Evolutionary conservation across 345 rosid species (phyloP).

Genomic region (Eucalyptus dawsonii): DNA sequence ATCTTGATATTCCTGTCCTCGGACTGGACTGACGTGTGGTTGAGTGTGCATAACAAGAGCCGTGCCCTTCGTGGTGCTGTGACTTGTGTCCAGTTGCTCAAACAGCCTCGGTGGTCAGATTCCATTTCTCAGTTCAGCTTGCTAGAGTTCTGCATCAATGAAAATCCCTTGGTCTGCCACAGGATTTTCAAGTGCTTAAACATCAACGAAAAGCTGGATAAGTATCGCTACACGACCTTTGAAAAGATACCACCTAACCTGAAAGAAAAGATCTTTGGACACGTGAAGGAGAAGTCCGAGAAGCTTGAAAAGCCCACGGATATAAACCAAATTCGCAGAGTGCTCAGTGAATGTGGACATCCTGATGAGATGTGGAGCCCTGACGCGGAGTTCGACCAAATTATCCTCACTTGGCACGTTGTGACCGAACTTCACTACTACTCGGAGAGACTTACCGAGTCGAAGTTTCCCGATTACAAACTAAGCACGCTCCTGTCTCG

Average conservation of each 20-base stretch:
- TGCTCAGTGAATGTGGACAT: not conserved
- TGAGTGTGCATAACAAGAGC: not conserved
- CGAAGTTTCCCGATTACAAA: accelerated
- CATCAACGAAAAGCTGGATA: too few relatives aligned
- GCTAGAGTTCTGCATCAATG: not conserved
- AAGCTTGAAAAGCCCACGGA: too few relatives aligned
- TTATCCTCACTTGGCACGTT: not conserved
- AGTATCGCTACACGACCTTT: too few relatives aligned
- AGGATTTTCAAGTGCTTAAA: not conserved
- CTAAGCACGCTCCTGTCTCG: not conserved
- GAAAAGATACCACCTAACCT: too few relatives aligned
- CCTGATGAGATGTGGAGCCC: not conserved
- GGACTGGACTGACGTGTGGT: not conserved
- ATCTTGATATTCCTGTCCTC: not conserved
- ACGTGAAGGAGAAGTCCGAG: accelerated
- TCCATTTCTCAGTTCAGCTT: not conserved
- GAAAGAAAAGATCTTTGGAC: too few relatives aligned
- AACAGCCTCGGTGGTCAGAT: not conserved
- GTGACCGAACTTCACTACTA: not conserved
- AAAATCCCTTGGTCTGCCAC: not conserved
- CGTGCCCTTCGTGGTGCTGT: not conserved
- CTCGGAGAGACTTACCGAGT: not conserved
- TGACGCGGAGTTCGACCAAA: not conserved
- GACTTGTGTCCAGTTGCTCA: not conserved
- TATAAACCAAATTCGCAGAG: too few relatives aligned